These are phyloP conservation scores for Symbiodinium pilosum DNA, from an alignment of 73 alveolate genomes.

Conservation along the genomic window DNA sequence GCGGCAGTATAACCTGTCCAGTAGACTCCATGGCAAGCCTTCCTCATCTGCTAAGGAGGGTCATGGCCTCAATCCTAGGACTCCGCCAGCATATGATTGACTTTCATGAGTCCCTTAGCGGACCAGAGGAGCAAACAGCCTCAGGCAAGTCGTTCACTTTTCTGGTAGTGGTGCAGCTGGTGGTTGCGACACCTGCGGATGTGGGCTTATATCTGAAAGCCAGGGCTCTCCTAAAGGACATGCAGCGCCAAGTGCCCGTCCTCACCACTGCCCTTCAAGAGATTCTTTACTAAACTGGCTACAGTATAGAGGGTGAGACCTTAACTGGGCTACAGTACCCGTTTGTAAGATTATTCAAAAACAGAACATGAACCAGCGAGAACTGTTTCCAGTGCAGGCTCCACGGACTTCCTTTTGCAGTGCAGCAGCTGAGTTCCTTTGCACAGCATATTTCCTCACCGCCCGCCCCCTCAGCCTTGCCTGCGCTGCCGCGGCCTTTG, in stretches of 20 bases:
- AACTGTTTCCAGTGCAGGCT: background rate
- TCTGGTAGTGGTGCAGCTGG: background rate
- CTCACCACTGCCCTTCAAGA: background rate
- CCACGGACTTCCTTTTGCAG: background rate
- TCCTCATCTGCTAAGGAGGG: too few relatives aligned
- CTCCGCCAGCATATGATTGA: conserved; percentile 9
- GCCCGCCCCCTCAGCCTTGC: background rate
- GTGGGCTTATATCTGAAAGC: background rate
- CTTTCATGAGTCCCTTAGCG: background rate
- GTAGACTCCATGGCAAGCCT: too few relatives aligned
- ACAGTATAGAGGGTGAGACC: background rate
- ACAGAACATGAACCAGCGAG: background rate
- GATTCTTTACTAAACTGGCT: background rate
- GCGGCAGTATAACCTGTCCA: too few relatives aligned
- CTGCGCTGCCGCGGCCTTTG: background rate
- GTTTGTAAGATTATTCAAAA: too few relatives aligned
- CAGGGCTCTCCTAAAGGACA: background rate
- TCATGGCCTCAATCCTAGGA: background rate
- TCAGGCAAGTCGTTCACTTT: background rate
- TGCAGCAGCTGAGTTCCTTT: background rate
- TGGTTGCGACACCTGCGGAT: background rate
- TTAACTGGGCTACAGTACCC: too few relatives aligned
- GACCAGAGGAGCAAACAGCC: background rate
- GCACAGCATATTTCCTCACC: background rate
- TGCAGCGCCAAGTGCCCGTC: background rate